Evolutionary conservation across 345 rosid species (phyloP).

Genomic region (Lepidium didymum): DNA sequence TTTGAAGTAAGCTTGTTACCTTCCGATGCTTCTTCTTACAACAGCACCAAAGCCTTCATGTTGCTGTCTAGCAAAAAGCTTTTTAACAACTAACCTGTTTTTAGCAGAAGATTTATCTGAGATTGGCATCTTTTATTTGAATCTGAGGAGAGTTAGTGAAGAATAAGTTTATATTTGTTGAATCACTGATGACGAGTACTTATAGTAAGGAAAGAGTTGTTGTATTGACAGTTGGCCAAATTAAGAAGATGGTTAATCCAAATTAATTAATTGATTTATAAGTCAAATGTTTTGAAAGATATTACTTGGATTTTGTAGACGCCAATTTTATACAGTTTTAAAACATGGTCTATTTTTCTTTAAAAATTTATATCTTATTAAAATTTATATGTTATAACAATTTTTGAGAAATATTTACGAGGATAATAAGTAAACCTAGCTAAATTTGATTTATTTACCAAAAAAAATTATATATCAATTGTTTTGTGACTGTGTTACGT

Average conservation of each 20-base stretch:
- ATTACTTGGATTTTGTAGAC: neutral
- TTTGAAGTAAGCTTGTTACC: slow-evolving; percentile 28
- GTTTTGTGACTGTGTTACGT: slow-evolving; percentile 1
- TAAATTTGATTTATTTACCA: neutral
- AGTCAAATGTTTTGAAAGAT: slow-evolving; percentile 6
- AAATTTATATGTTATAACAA: neutral
- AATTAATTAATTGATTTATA: neutral
- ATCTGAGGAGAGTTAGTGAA: slow-evolving; percentile 4
- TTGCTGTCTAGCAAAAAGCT: slow-evolving; percentile 82
- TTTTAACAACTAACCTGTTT: slow-evolving; percentile 50
- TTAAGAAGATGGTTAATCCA: slow-evolving; percentile 14
- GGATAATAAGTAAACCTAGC: neutral
- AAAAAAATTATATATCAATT: neutral
- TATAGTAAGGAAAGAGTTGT: slow-evolving; percentile 21
- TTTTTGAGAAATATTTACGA: neutral
- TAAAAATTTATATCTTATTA: neutral
- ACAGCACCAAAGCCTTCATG: slow-evolving; percentile 83
- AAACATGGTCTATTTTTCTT: neutral
- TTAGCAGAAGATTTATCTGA: slow-evolving; percentile 17
- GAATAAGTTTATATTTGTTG: neutral
- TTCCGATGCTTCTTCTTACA: slow-evolving; percentile 92
- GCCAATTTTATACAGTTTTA: neutral
- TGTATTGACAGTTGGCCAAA: slow-evolving; percentile 29
- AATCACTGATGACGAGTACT: neutral
- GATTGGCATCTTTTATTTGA: slow-evolving; percentile 26